These are phyloP conservation scores for Posidonia oceanica DNA, from an alignment of 116 monocot species.

Conservation along the genomic window DNA sequence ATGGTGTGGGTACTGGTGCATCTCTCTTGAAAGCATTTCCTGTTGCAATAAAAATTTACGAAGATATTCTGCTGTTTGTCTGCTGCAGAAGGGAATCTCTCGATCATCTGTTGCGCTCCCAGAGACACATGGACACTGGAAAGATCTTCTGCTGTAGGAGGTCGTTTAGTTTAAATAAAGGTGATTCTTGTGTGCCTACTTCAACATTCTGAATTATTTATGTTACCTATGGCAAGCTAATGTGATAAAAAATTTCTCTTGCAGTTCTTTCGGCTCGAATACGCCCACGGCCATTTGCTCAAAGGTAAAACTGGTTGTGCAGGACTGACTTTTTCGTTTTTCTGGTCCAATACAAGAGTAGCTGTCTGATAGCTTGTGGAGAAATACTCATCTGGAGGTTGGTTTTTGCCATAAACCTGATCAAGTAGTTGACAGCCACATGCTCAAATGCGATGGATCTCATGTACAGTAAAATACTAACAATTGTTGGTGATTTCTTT, in stretches of 20 bases:
- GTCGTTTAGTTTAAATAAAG: slow-evolving; percentile 43
- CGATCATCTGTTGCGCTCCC: slow-evolving; percentile 22
- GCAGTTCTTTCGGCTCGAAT: slow-evolving; percentile 10
- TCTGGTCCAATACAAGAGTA: too few species aligned
- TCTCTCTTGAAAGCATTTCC: not conserved
- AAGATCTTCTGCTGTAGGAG: slow-evolving; percentile 41
- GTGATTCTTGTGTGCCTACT: slow-evolving; percentile 9
- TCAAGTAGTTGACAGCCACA: too few species aligned
- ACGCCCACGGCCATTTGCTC: slow-evolving; percentile 8
- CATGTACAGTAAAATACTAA: too few species aligned
- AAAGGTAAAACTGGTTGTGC: not conserved
- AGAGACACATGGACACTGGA: slow-evolving; percentile 24
- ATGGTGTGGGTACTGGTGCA: not conserved
- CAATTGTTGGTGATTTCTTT: too few species aligned
- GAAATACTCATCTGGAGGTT: too few species aligned
- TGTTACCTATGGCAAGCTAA: not conserved
- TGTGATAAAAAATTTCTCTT: not conserved
- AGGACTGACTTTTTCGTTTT: not conserved
- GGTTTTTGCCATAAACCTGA: too few species aligned
- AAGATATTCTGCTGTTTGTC: not conserved
- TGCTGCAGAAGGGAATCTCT: slow-evolving; percentile 56
- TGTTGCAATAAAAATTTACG: not conserved
- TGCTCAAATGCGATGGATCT: too few species aligned
- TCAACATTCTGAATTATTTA: not conserved
- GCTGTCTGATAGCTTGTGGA: too few species aligned